These are phyloP conservation scores for Saccharomyces hybrid DNA, from an alignment of 1,139 yeast genomes.

Conservation along the genomic window DNA sequence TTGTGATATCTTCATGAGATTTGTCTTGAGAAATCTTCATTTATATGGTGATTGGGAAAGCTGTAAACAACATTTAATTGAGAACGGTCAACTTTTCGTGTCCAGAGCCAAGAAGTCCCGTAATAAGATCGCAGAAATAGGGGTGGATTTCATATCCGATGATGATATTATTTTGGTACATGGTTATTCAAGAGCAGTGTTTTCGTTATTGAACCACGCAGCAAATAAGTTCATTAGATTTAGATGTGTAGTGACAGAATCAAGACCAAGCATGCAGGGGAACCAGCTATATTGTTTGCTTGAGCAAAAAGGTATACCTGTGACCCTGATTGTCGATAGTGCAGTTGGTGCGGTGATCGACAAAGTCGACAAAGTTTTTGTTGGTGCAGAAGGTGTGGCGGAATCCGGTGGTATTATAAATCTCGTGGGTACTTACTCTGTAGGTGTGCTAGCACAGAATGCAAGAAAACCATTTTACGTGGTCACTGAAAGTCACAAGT, in stretches of 20 bases:
- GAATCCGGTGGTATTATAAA: constrained; percentile 97
- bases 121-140: constrained; percentile 78
- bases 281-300: constrained; percentile 62
- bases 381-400: constrained; percentile 98
- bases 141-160: constrained; percentile 83
- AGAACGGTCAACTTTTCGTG: constrained; percentile 86
- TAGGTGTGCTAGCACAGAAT: constrained; percentile 85
- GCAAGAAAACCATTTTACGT: constrained; percentile 92
- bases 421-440: constrained; percentile 90
- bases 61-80: constrained; percentile 81
- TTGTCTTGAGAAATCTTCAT: constrained; percentile 82
- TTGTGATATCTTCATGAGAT: constrained; percentile 91
- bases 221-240: constrained; percentile 70
- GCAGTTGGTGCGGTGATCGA: constrained; percentile 92
- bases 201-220: constrained; percentile 66
- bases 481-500: constrained; percentile 91
- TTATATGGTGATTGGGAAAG: constrained; percentile 92
- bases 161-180: constrained; percentile 88
- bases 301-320: constrained; percentile 78
- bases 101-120: constrained; percentile 89
- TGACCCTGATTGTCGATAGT: constrained; percentile 80
- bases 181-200: constrained; percentile 86
- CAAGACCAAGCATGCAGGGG: constrained; percentile 82
- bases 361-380: constrained; percentile 84
- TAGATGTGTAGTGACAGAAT: constrained; percentile 86